Evolutionary conservation across 2,329 filamentous ascomycete species (phyloP), one percentile per base, ranked within the genome.

Genomic region (Pseudogymnoascus sp.): DNA sequence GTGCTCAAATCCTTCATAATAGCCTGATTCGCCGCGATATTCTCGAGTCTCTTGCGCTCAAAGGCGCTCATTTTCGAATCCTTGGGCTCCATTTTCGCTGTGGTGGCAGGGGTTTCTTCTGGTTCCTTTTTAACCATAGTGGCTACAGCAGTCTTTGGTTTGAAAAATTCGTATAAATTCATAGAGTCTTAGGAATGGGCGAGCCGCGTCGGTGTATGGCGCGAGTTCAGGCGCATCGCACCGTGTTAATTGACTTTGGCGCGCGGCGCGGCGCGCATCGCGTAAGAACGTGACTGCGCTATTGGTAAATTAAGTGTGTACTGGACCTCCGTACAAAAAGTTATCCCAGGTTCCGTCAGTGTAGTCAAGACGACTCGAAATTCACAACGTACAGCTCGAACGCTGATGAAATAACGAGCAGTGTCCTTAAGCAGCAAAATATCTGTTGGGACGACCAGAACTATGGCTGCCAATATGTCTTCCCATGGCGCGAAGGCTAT

Each of bases 21-120:
- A 71, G 87, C 90, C 73, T 93, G 88, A 68, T 95, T 94, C 60
- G 89, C 86, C 0, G 87, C 90, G 39, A 96, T 95, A 66, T 96
- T 96, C 63, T 91, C 90, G 14, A 90, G 82, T 0, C 92, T 82
- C 67, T 90, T 86, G 68, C 87, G 86, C 78, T 96, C 92, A 74
- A 96, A 97, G 38, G 91, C 90, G 74, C 89, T 95, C 68, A 95
- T 77, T 36, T 82, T 82, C 30, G 76, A 72, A 68, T 80, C 70
- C 12, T 73, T 73, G 39, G 78, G 64, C 37, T 70, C 69, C 5
- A 65, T 75, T 1, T 76, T 71, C 1, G 80, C 73, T 81, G 85
- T 83, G 35, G 37, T 20, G n/a, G 11, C 22, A 14, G 18, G 15
- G 18, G 35, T 33, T 18, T 53, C 47, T 53, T 53, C 47, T 15